Evolutionary conservation across 306 rosid species (phyloP), one percentile per base, ranked within the genome.

Genomic region (Hylodesmum podocarpum): DNA sequence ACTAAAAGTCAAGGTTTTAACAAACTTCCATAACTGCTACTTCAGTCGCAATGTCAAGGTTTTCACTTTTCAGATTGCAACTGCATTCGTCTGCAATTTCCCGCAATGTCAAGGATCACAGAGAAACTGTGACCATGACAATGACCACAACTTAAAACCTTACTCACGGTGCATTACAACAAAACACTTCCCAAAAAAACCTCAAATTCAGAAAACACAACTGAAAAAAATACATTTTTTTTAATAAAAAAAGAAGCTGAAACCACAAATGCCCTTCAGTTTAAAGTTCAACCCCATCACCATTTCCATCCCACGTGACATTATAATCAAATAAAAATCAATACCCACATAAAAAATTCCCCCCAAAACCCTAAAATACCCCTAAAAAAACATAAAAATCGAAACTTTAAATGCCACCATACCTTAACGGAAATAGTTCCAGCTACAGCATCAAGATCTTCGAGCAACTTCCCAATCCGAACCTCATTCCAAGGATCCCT

Each of bases 401-500:
- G n/a, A 54, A 62, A 28, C 6, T 58, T 72, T 0, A 16, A 53
- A 0, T n/a, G n/a, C n/a, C n/a, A 57, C 0, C 6, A 27, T 22
- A 95, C 97, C 97, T 93, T 92, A 10, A 91, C 96, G 19, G 96
- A 87, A 79, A 95, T 91, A 70, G 96, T 89, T 22, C 99, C 97
- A 73, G 97, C 99, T 8, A 95, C 66, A 27, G 99, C 99, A 78
- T 95, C 97, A 70, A 95, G 99, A 76, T 95, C 99, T 82, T 95
- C 97, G 0, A 95, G 88, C 88, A 92, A 70, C 71, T 92, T 95
- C 27, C 99, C 99, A 57, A 92, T 88, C 19, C 99, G 70, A 3
- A 89, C 89, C 88, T 92, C 97, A 51, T 91, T 95, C 99, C 99
- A 95, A 1, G 97, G 97, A 77, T 95, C 99, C 69, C 90, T 85